Evolutionary conservation across 2,329 filamentous ascomycete genomes (phyloP), one percentile per base, ranked within the genome.

Genomic region (Lachnellula willkommii): DNA sequence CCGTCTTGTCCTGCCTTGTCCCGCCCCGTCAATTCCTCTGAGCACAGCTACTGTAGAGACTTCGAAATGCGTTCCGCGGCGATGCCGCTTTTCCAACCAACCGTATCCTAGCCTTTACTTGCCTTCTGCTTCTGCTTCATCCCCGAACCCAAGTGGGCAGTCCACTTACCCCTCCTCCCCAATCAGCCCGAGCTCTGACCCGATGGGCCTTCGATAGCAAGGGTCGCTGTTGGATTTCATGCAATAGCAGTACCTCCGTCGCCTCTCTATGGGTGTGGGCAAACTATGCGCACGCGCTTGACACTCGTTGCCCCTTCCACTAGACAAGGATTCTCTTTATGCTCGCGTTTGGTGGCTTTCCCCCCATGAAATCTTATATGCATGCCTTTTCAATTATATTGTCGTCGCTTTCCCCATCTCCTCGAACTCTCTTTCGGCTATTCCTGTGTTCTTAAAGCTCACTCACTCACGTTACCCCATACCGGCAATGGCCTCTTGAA

Each of bases 401-500:
- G 55, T 59, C 57, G 58, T 46, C 57, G 6, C 51, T 52, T 42
- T 54, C 60, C 61, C 57, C 39, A 20, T 53, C 28, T 39, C 42
- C 14, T 57, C 42, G 42, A 26, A 39, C 28, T 49, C 52, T 55
- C 45, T 50, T 52, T 53, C 51, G 47, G 43, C 49, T 22, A 42
- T 53, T 43, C 54, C 49, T n/a, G 57, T 35, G 51, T 36, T 50
- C 35, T 47, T 49, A 22, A 24, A 14, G 36, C 51, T 47, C 45
- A 43, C 53, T 42, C 28, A 56, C 35, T 24, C 35, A 40, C 47
- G 47, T 46, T 22, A 54, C 36, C 50, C n/a, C 47, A 52, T 20
- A 47, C 26, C 52, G 47, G 20, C 43, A 58, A 64, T 64, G 60
- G 52, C 52, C 50, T 55, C 50, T 57, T 64, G 56, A 64, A 64